Evolutionary conservation across 352 stramenopile genomes (phyloP), one percentile per base, ranked within the genome.

Genomic region (Phytophthora pinifolia): DNA sequence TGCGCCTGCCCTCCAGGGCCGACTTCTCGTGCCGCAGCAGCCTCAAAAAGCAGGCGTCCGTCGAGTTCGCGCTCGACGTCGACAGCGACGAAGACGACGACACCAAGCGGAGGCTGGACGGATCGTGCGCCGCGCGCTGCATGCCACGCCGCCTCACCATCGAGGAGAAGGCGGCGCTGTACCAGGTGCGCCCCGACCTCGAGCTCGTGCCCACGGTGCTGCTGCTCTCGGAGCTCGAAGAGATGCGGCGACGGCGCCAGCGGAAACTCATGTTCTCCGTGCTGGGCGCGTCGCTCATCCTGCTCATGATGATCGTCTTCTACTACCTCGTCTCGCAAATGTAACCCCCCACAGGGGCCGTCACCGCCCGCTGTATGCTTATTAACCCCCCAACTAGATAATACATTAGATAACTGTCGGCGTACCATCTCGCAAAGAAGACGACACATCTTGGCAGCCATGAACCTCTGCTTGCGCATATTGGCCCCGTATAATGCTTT

Each of bases 321-420:
- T 92, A 89, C 73, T 92, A 89, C 61, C 65, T 88, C 59, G 72
- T 88, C 54, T 72, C 72, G 20, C 66, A 85, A 65, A 80, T 78
- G 63, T 77, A 68, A 74, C 31, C 32, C 36, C 25, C 25, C 43
- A 61, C 50, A 65, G 55, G 25, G 46, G 45, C 31, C 30, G 6
- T 25, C 9, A 30, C 25, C 27, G 38, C 20, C 36, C 38, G 15
- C 37, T 65, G 48, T 69, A 69, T 65, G 53, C 46, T 59, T 52
- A 57, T 55, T 59, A 64, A 49, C 56, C 60, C 50, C 54, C 15
- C 20, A 42, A 12, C 37, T 39, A 61, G 33, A 55, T 62, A 62
- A 62, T 66, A 47, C 51, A 62, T 62, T 66, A 50, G 27, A 57
- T 54, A 32, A 50, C 44, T 39, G 44, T 50, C 44, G 29, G 10